Evolutionary conservation across 1,284 basidiomycete species (phyloP).

Genomic region (Fomes fomentarius): DNA sequence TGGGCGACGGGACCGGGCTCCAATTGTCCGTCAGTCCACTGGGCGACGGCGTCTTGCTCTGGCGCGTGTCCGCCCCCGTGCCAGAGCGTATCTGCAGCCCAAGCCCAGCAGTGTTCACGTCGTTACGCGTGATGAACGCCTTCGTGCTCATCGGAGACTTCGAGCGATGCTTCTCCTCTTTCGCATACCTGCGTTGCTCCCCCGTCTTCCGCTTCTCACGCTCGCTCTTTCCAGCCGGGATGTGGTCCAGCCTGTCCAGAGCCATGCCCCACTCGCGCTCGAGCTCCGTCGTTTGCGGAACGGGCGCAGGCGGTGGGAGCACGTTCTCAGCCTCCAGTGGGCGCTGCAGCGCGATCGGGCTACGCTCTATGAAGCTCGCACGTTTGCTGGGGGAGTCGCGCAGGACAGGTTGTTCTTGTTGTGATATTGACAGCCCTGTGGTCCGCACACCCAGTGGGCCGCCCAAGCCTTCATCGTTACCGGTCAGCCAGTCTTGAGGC

Average conservation of each 20-base stretch:
- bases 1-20: slow-evolving; percentile 33
- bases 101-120: slow-evolving; percentile 17
- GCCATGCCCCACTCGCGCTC: slow-evolving; percentile 25
- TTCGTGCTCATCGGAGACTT: slow-evolving; percentile 28
- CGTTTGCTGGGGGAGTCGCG: slow-evolving; percentile 73
- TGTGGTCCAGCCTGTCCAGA: slow-evolving; percentile 22
- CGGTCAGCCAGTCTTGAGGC: slow-evolving; percentile 73
- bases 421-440: slow-evolving; percentile 7
- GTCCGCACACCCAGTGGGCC: slow-evolving; percentile 3
- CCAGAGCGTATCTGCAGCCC: slow-evolving; percentile 25
- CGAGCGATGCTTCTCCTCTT: slow-evolving; percentile 15
- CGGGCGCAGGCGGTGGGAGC: slow-evolving; percentile 12
- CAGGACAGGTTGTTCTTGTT: slow-evolving; percentile 46
- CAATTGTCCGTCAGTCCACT: slow-evolving; percentile 38
- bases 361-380: slow-evolving; percentile 63
- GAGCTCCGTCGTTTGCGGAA: slow-evolving; percentile 15
- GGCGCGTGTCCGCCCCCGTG: slow-evolving; percentile 20
- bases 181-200: slow-evolving; percentile 6
- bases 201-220: slow-evolving; percentile 16
- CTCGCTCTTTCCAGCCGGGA: slow-evolving; percentile 20
- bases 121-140: slow-evolving; percentile 28
- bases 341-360: slow-evolving; percentile 44
- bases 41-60: slow-evolving; percentile 24
- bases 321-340: slow-evolving; percentile 52
- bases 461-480: slow-evolving; percentile 49